Evolutionary conservation across 768 basidiomycete species (phyloP).

Genomic region (Tulasnella calospora): DNA sequence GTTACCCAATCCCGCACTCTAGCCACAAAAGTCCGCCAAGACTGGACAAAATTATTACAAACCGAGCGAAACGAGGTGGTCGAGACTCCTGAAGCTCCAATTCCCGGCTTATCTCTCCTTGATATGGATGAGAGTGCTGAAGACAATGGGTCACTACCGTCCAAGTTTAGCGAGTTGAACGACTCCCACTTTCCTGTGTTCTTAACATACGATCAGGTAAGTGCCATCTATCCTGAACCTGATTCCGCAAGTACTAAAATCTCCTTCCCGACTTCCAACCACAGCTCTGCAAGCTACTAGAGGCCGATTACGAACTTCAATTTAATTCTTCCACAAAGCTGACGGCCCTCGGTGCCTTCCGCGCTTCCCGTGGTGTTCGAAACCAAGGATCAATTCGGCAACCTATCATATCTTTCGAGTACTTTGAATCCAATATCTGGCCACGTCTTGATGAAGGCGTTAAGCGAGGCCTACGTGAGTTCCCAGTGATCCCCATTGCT

Average conservation of each 20-base stretch:
- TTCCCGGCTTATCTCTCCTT: background rate
- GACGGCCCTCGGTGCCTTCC: background rate
- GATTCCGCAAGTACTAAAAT: too few relatives aligned
- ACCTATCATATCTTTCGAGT: conserved; percentile 8
- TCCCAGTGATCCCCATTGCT: background rate
- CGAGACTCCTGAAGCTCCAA: background rate
- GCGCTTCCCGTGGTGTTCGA: background rate
- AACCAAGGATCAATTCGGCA: background rate
- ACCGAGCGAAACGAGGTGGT: background rate
- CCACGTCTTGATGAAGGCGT: background rate
- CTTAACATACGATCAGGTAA: conserved; percentile 25
- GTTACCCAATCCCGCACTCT: conserved; percentile 28
- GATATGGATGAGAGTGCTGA: conserved; percentile 25
- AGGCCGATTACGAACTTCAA: conserved; percentile 10
- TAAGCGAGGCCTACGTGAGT: conserved; percentile 9
- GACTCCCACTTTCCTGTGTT: conserved; percentile 24
- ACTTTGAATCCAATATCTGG: conserved; percentile 8
- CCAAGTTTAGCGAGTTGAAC: conserved; percentile 14
- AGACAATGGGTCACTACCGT: background rate
- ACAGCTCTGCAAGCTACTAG: conserved; percentile 17
- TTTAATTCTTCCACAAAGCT: background rate
- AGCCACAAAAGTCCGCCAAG: conserved; percentile 8
- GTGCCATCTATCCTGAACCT: too few relatives aligned
- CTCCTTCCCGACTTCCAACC: background rate
- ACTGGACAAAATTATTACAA: background rate